Base-by-base conservation (phyloP, 1,139 yeast genomes). In the Hyphopichia khmerensis region DNA sequence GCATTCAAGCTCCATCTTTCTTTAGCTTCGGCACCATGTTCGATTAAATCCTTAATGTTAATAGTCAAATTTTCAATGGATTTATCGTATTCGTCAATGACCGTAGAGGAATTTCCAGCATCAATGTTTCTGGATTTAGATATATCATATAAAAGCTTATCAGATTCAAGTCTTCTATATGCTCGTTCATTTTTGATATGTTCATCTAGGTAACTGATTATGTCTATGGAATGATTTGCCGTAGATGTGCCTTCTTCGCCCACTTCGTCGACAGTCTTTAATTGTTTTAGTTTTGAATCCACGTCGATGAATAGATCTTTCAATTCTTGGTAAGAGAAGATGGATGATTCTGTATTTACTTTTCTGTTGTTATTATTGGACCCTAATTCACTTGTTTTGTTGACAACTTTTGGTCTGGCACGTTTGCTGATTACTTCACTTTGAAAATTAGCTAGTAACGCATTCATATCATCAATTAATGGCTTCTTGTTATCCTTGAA, bases 1-100 rank as follows among this genome's bases (percentile, higher is more conserved):
- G 76, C 75, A 49, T 69, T 68, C 8, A 41, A 46, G 21, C 56
- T 49, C 77, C 77, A 72, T 40, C 63, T 51, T 32, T 59, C 61
- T 46, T 63, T 64, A n/a, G 68, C 60, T 26, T 50, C 56, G 0
- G 61, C 53, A 1, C 74, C 70, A 41, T 63, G 67, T 11, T 50
- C 52, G 6, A 67, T 54, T 33, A 68, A 54, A 4, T 57, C 64
- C 33, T 53, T 50, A 4, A 72, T 65, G 19, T 58, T 62, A 4
- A 40, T 43, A 3, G 57, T 45, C 21, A 71, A 51, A 15, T 50
- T 50, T 6, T 53, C 59, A 31, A 68, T 69, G 42, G 66, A 51
- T 10, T 45, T 48, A 36, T 71, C 76, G 46, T 66, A 71, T 26
- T 71, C 71, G 11, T 58, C 65, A 13, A 66, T 49, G 13, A 54